These are phyloP conservation scores for Penicillium fuscoglaucum DNA, from an alignment of 2,329 filamentous ascomycete species.

Conservation along the genomic window DNA sequence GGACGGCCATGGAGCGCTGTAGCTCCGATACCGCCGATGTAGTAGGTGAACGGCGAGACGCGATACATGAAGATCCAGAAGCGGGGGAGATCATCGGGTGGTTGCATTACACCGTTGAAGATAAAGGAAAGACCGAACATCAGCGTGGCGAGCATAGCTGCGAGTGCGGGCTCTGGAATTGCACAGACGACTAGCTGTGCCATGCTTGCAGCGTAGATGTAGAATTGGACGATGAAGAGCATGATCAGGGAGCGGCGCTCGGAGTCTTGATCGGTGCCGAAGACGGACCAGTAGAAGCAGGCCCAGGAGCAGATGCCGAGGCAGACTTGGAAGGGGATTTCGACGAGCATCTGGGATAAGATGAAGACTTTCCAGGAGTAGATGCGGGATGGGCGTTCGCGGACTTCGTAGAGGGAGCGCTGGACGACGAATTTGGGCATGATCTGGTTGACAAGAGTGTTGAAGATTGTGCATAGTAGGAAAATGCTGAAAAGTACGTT, in stretches of 20 bases:
- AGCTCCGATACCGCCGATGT: constrained; percentile 62
- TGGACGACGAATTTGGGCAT: constrained; percentile 84
- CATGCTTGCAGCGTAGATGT: constrained; percentile 21
- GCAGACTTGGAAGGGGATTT: constrained; percentile 74
- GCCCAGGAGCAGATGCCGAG: constrained; percentile 23
- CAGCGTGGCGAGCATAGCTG: constrained; percentile 19
- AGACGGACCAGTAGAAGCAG: constrained; percentile 26
- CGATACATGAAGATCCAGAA: constrained; percentile 65
- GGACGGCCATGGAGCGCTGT: constrained; percentile 65
- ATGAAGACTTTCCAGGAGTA: constrained; percentile 86
- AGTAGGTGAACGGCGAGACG: constrained; percentile 56
- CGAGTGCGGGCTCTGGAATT: constrained; percentile 15
- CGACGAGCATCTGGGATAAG: constrained; percentile 77
- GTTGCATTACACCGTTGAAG: constrained; percentile 59
- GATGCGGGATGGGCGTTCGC: constrained; percentile 76
- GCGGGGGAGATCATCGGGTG: constrained; percentile 61
- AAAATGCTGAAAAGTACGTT: constrained; percentile 84
- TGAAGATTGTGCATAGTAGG: constrained; percentile 62
- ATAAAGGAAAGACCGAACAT: constrained; percentile 22
- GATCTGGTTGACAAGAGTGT: constrained; percentile 51
- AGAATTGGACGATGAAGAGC: constrained; percentile 26
- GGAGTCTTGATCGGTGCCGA: constrained; percentile 15
- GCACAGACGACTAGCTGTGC: constrained; percentile 16
- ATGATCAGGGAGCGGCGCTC: constrained; percentile 19
- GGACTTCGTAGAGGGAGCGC: constrained; percentile 76